Conservation (phyloP, 768 basidiomycete genomes). For the Serendipita sp. region DNA sequence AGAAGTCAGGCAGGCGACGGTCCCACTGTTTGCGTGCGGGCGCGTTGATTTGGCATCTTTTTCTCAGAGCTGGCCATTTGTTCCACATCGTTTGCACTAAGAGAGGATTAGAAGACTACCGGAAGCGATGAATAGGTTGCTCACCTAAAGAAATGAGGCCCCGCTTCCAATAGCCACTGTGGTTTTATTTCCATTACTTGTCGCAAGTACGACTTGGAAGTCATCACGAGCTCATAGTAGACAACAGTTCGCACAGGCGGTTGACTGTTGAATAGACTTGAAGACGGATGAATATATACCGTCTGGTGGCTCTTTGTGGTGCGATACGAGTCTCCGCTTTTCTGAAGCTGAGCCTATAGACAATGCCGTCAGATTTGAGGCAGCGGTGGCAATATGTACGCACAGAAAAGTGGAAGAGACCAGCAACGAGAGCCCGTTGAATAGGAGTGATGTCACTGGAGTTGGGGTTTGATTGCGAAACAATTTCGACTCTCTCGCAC, state of each 20-base stretch:
- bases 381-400: constrained; percentile 16
- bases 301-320: constrained; percentile 94
- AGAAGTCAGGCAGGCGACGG: not conserved
- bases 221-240: constrained; percentile 97
- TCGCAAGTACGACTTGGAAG: constrained; percentile 91
- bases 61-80: constrained; percentile 9
- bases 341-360: constrained; percentile 71
- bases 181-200: constrained; percentile 99
- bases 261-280: constrained; percentile 86
- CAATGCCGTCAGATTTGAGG: constrained; percentile 9
- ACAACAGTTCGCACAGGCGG: constrained; percentile 81
- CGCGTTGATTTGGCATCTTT: constrained; percentile 4
- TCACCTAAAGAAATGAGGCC: constrained; percentile 90
- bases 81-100: constrained; percentile 11
- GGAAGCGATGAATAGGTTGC: constrained; percentile 7
- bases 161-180: constrained; percentile 85
- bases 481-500: constrained; percentile 93
- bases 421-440: constrained; percentile 88
- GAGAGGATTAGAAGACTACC: not conserved
- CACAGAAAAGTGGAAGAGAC: constrained; percentile 92
- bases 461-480: constrained; percentile 76
- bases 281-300: constrained; percentile 93
- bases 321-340: constrained; percentile 91
- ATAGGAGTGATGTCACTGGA: constrained; percentile 82
- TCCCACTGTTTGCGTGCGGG: not conserved